A percentile compares a stretch with the other conserved stretches of the same genome.
phyloP scores from a whole-genome alignment of 805 yeast species.

The Saccharomycopsis schoenii region DNA sequence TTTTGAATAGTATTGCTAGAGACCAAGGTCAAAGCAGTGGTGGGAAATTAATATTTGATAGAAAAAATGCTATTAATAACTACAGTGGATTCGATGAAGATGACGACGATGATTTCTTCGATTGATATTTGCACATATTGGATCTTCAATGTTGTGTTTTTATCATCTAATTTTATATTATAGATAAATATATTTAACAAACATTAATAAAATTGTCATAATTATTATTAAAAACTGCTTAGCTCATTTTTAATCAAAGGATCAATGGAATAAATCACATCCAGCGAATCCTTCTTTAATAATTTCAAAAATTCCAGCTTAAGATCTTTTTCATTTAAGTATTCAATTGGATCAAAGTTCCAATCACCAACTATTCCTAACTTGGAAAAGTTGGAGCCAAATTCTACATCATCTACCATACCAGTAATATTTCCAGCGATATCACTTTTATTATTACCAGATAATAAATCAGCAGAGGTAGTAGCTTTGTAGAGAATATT shows the following conservation, averaged over 20 bases:
- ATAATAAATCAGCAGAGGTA: slow-evolving; percentile 26
- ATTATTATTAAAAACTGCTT: not conserved
- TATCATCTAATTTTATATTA: not conserved
- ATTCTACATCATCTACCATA: slow-evolving; percentile 41
- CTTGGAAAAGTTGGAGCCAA: slow-evolving; percentile 79
- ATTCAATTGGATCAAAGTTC: slow-evolving; percentile 63
- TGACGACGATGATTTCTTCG: slow-evolving; percentile 30
- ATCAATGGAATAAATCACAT: not conserved
- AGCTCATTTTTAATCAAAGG: slow-evolving; percentile 1
- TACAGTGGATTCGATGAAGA: slow-evolving; percentile 27
- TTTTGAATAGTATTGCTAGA: slow-evolving; percentile 72
- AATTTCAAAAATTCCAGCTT: slow-evolving; percentile 5
- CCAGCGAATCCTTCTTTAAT: not conserved
- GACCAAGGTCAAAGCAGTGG: slow-evolving; percentile 55
- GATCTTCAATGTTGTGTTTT: not conserved
- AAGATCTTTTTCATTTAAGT: slow-evolving; percentile 27
- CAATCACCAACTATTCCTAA: slow-evolving; percentile 51
- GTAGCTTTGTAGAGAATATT: slow-evolving; percentile 33
- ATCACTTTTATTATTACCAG: slow-evolving; percentile 23
- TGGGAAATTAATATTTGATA: slow-evolving; percentile 55
- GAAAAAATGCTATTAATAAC: slow-evolving; percentile 30
- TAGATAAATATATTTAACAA: not conserved
- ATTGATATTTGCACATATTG: not conserved
- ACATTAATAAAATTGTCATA: not conserved
- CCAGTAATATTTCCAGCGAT: slow-evolving; percentile 28